Conservation (phyloP, 345 rosid species). For the Streptanthus diversifolius region DNA sequence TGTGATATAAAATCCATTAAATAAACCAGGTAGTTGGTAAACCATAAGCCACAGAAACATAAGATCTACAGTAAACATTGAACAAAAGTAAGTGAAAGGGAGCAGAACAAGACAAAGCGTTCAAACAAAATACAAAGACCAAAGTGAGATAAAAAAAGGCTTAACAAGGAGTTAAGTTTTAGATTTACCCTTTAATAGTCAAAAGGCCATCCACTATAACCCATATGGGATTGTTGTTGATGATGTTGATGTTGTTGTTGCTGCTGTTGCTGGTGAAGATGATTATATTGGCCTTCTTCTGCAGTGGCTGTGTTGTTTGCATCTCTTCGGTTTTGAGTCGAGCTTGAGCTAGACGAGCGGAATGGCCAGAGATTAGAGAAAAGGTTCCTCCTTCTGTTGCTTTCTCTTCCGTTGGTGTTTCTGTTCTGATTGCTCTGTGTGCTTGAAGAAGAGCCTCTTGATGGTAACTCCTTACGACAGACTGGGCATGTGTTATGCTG, state of each 20-base stretch:
- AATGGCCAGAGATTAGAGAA: slow-evolving; percentile 81
- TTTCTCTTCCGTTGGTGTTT: slow-evolving; percentile 48
- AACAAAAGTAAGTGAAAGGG: slow-evolving; percentile 7
- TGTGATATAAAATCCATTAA: slow-evolving; percentile 3
- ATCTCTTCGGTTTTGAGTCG: slow-evolving; percentile 38
- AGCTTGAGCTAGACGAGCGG: slow-evolving; percentile 48
- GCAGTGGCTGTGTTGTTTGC: slow-evolving; percentile 40
- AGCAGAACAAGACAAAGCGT: slow-evolving; percentile 11
- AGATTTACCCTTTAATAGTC: slow-evolving; percentile 41
- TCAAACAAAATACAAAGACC: slow-evolving; percentile 19
- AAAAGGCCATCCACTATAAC: slow-evolving; percentile 80
- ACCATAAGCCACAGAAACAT: slow-evolving; percentile 7
- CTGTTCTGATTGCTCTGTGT: slow-evolving; percentile 45
- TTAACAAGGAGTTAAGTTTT: neutral
- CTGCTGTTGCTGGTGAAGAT: slow-evolving; percentile 14
- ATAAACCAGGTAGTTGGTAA: slow-evolving; percentile 9
- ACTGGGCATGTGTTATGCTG: slow-evolving; percentile 88
- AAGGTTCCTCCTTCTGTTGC: slow-evolving; percentile 52
- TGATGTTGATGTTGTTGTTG: slow-evolving; percentile 18
- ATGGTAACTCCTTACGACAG: slow-evolving; percentile 79
- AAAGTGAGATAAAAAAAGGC: slow-evolving; percentile 10
- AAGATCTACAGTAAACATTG: slow-evolving; percentile 27
- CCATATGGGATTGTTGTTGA: slow-evolving; percentile 45
- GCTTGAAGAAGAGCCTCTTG: slow-evolving; percentile 44
- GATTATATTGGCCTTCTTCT: slow-evolving; percentile 48